Percentiles rank a stretch among this genome's conserved stretches.
phyloP scores from a whole-genome alignment of 2,329 filamentous ascomycete genomes.

The Botrytis fabae region DNA sequence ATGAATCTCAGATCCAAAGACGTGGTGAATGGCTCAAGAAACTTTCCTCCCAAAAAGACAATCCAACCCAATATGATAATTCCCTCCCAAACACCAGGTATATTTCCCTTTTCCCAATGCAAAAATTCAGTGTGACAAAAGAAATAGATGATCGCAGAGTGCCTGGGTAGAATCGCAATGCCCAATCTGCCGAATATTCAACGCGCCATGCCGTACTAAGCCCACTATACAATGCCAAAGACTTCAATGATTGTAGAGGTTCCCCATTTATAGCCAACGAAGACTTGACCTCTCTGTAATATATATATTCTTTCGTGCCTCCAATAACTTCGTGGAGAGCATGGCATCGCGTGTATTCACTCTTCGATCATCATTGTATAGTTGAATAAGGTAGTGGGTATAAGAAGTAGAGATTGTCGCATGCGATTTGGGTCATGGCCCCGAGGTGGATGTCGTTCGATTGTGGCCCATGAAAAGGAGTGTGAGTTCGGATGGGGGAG shows the following conservation, averaged over 20 bases:
- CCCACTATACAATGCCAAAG: constrained; percentile 38
- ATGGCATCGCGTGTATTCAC: constrained; percentile 35
- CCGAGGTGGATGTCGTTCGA: constrained; percentile 34
- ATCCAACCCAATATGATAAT: constrained; percentile 22
- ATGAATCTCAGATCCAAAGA: constrained; percentile 35
- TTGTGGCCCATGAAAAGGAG: constrained; percentile 39
- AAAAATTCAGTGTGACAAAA: constrained; percentile 25
- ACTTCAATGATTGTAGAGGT: constrained; percentile 30
- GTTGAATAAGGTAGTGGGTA: constrained; percentile 24
- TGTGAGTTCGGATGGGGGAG: constrained; percentile 40
- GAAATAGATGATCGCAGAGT: constrained; percentile 23
- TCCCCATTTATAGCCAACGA: constrained; percentile 26
- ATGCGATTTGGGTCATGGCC: constrained; percentile 31
- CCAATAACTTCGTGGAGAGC: constrained; percentile 39
- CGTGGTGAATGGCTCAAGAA: constrained; percentile 23
- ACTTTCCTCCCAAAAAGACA: constrained; percentile 19
- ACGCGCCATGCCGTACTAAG: constrained; percentile 37
- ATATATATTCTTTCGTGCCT: constrained; percentile 36
- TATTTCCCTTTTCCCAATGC: constrained; percentile 40
- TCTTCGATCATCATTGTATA: constrained; percentile 31
- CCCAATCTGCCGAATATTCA: constrained; percentile 33
- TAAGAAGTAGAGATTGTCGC: constrained; percentile 20
- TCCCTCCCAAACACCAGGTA: constrained; percentile 39
- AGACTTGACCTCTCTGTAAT: not conserved
- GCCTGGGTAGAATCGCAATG: constrained; percentile 30